phyloP scores from a whole-genome alignment of 345 rosid species.

The Mallotus nudiflorus region DNA sequence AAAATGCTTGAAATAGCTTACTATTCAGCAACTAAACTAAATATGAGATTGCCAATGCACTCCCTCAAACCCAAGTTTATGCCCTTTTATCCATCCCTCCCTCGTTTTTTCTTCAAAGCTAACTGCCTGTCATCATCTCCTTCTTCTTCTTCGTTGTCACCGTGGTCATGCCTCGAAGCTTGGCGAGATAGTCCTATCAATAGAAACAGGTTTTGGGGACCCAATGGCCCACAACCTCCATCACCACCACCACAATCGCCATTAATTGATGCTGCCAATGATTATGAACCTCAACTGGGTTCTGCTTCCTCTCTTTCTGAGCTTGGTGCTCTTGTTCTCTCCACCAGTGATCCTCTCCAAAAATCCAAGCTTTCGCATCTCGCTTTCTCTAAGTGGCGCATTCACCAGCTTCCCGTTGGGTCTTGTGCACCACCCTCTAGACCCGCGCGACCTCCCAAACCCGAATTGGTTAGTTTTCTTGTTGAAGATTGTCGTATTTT shows the following conservation, averaged over 20 bases:
- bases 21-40: too few relatives aligned
- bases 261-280: not conserved
- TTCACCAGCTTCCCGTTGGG: constrained; percentile 61
- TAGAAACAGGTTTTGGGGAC: constrained; percentile 77
- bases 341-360: constrained; percentile 60
- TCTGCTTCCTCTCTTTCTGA: constrained; percentile 80
- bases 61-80: not conserved
- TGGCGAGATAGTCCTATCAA: constrained; percentile 70
- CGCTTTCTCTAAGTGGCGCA: constrained; percentile 74
- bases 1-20: too few relatives aligned
- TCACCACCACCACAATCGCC: constrained; percentile 22
- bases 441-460: constrained; percentile 76
- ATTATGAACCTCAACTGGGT: constrained; percentile 20
- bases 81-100: constrained; percentile 2
- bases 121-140: constrained; percentile 34
- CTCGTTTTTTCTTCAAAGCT: constrained; percentile 5
- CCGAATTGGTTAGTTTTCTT: constrained; percentile 55
- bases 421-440: constrained; percentile 53
- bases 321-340: constrained; percentile 80
- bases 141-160: constrained; percentile 24
- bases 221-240: constrained; percentile 55
- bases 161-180: constrained; percentile 66
- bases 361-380: constrained; percentile 75
- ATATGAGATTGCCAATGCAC: not conserved
- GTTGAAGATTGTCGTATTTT: not conserved